phyloP scores from a whole-genome alignment of 768 basidiomycete genomes.

The Tylopilus subfusipes region DNA sequence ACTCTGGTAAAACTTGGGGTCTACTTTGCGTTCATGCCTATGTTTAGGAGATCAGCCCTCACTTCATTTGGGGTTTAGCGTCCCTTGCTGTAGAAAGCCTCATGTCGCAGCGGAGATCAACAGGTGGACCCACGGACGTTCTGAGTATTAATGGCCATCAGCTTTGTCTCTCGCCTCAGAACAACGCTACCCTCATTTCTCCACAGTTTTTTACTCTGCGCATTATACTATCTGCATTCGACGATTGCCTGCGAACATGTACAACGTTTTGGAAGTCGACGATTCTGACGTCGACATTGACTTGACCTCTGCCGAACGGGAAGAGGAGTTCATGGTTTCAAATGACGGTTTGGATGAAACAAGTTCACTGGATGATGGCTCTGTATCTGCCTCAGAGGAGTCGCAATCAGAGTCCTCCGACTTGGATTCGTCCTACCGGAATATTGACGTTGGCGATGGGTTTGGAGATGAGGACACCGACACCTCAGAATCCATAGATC shows the following conservation, averaged over 20 bases:
- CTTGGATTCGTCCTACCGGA: constrained; percentile 20
- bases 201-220: not conserved
- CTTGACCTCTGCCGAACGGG: not conserved
- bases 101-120: constrained; percentile 2
- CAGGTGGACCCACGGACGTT: constrained; percentile 17
- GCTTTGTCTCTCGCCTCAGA: not conserved
- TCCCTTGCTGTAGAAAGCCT: not conserved
- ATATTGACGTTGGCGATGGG: constrained; percentile 13
- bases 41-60: constrained; percentile 15
- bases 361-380: not conserved
- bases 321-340: constrained; percentile 13
- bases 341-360: constrained; percentile 1
- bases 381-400: constrained; percentile 4
- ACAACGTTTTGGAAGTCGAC: constrained; percentile 14
- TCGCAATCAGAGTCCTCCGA: constrained; percentile 15
- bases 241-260: constrained; percentile 9
- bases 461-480: constrained; percentile 15
- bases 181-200: not conserved
- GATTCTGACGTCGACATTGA: constrained; percentile 6
- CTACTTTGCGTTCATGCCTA: constrained; percentile 22
- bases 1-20: constrained; percentile 9
- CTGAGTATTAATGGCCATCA: constrained; percentile 6
- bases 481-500: constrained; percentile 10
- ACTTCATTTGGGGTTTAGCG: not conserved
- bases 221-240: not conserved